A percentile compares a stretch with the other conserved stretches of the same genome.
Evolutionary conservation across 306 rosid genomes (phyloP).

Genomic region (Rosa persica): DNA sequence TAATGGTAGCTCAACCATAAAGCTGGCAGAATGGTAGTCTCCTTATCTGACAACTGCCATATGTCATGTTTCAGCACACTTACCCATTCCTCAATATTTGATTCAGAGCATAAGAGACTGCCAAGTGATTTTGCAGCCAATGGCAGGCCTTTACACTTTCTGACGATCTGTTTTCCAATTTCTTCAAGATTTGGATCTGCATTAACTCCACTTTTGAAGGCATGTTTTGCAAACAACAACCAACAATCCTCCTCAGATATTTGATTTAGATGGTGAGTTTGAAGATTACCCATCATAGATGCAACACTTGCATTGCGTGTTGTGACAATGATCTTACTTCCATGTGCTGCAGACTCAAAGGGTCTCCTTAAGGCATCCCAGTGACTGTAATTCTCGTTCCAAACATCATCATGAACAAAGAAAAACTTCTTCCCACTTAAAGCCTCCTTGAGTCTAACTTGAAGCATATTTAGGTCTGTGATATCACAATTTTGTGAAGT

Average conservation of each 20-base stretch:
- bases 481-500: not conserved
- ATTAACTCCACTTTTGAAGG: not conserved
- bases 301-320: slow-evolving; percentile 14
- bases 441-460: not conserved
- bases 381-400: not conserved
- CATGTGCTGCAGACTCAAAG: not conserved
- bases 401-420: not conserved
- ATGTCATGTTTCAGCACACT: not conserved
- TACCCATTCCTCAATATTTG: not conserved
- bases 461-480: not conserved
- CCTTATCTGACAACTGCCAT: slow-evolving; percentile 1
- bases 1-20: slow-evolving; percentile 17
- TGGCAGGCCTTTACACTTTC: slow-evolving; percentile 17
- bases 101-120: not conserved
- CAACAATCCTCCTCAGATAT: slow-evolving; percentile 8
- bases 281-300: not conserved
- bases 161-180: slow-evolving; percentile 19
- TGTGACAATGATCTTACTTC: slow-evolving; percentile 9
- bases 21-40: slow-evolving; percentile 1
- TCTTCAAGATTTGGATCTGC: not conserved
- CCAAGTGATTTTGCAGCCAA: slow-evolving; percentile 9
- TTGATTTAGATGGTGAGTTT: not conserved
- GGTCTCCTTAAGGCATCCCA: not conserved
- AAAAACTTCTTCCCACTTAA: not conserved
- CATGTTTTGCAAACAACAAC: slow-evolving; percentile 12